Evolutionary conservation across 1,284 basidiomycete genomes (phyloP), one percentile per base, ranked within the genome.

Genomic region (Malassezia dermatis): DNA sequence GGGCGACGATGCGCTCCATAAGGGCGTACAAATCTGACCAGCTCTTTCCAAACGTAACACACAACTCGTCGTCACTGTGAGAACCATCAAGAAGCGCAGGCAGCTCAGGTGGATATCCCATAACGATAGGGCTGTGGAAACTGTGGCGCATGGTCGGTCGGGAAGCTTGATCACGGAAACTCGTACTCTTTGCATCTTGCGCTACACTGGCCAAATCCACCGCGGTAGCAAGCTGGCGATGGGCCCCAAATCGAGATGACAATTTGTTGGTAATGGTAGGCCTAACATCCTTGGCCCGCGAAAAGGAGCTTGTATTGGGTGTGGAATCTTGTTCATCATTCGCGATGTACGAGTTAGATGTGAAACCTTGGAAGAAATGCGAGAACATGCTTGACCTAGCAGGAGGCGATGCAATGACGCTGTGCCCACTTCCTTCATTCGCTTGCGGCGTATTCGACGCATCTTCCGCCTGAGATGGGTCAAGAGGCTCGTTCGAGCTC

Each of bases 31-130:
- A 77, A 58, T 85, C 77, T 4, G 83, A 82, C 89, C 89, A 93
- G 5, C 86, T 84, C 51, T 85, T 82, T 61, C 86, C 83, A 66
- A 89, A 89, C 47, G 73, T 79, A 17, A 87, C 85, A 58, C 86
- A 86, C 44, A 95, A 78, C 75, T 94, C 89, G 74, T 95, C 91
- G 1, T 88, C 85, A 74, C 90, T 86, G 75, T 89, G 89, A 55
- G 85, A 84, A 4, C 89, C 90, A 67, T 94, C 85, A 11, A 94
- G 78, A 53, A 86, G 75, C 4, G 78, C 65, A 21, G 82, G 67
- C 34, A 94, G 67, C 24, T 83, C 84, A 5, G 65, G 37, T 37
- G 0, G 73, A 67, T 12, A 71, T 51, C 4, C 35, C 27, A 8
- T 44, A 11, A 19, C 17, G 23, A 12, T 15, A 40, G 30, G 1